Conservation (phyloP, 1,284 basidiomycete genomes). For the Amylostereum areolatum region DNA sequence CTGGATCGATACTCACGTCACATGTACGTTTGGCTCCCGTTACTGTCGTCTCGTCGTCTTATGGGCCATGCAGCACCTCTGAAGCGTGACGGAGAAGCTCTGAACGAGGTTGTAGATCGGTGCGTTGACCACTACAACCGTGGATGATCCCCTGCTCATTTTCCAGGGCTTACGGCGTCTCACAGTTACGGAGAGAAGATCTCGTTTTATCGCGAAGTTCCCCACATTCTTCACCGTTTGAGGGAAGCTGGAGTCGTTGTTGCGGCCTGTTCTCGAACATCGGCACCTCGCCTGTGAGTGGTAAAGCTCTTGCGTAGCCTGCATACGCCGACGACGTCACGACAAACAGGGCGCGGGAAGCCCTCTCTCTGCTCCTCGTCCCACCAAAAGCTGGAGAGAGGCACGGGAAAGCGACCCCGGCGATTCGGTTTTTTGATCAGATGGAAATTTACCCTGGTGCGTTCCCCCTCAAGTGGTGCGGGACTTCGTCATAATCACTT, state of each 20-base stretch:
- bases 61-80: constrained; percentile 48
- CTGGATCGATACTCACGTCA: constrained; percentile 76
- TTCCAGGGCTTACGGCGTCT: background rate
- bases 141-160: background rate
- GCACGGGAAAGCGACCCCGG: constrained; percentile 36
- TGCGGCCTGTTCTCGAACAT: constrained; percentile 75
- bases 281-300: constrained; percentile 66
- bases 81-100: constrained; percentile 43
- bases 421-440: constrained; percentile 71
- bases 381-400: constrained; percentile 37
- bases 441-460: constrained; percentile 80
- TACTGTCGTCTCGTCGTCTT: constrained; percentile 8
- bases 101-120: constrained; percentile 63
- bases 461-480: background rate
- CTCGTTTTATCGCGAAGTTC: constrained; percentile 72
- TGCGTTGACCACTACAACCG: constrained; percentile 26
- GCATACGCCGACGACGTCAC: too few species aligned
- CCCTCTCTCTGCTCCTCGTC: constrained; percentile 63
- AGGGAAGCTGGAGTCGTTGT: constrained; percentile 49
- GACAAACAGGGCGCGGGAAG: constrained; percentile 69
- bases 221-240: constrained; percentile 66
- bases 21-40: constrained; percentile 27
- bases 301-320: too few species aligned
- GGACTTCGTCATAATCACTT: constrained; percentile 1
- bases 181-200: constrained; percentile 50